Base-by-base conservation (phyloP, 1,139 yeast genomes). In the Magnusiomyces paraingens region DNA sequence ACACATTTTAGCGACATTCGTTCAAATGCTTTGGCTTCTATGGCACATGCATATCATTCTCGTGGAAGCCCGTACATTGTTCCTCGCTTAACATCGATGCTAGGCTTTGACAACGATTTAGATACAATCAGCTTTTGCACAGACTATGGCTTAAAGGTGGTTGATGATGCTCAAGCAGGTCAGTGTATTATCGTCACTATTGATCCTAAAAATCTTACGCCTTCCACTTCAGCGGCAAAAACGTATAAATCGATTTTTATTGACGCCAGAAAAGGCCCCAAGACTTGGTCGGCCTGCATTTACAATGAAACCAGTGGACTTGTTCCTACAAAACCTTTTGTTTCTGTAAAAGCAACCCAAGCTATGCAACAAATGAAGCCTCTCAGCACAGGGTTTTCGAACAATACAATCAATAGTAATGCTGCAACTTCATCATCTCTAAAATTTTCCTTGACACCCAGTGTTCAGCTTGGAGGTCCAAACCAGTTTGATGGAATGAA, bases 1-100 rank as follows among this genome's bases (percentile, higher is more conserved):
- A 82, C 85, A 3, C 91, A 86, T 61, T 82, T 89, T 64, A 86
- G 86, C 62, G 93, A 86, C 57, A 76, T 91, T 5, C 72, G 99
- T 47, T 82, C 86, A 62, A 82, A 83, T 63, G 91, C 95, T 0
- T 67, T 91, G 55, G 82, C 80, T 61, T 75, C 90, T 0, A 76
- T 93, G 75, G 74, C 87, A 2, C 73, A 81, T 55, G 75, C 91
- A 1, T 79, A 82, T 57, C 96, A 90, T 62, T 76, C 84, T 1
- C 83, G 82, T 55, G 83, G 89, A 1, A 86, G 81, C 63, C 85
- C 90, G 0, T 79, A 84, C 56, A 72, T 80, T 2, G 74, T 81
- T 0, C 64, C 66, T 1, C 69, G 77, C 11, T 67, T 91, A 17
- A 67, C 71, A 17, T 66, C 71, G 0, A 68, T 81, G 60, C 74